These are phyloP conservation scores for Volvariella surrecta DNA, from an alignment of 1,284 basidiomycete genomes.

Conservation along the genomic window DNA sequence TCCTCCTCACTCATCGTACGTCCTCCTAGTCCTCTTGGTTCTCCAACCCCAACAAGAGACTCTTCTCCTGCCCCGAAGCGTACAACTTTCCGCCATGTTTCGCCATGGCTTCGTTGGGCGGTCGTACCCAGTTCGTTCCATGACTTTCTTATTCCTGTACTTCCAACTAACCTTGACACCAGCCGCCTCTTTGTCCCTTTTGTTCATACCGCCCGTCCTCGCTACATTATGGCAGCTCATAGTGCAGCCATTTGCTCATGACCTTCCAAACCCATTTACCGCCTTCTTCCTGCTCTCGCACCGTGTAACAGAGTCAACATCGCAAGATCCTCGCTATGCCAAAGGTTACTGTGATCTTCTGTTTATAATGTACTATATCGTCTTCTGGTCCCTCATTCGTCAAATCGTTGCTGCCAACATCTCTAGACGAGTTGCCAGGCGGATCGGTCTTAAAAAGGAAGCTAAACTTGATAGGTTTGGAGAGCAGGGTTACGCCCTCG, in stretches of 20 bases:
- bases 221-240: slow-evolving; percentile 66
- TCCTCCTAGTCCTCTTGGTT: slow-evolving; percentile 30
- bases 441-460: slow-evolving; percentile 60
- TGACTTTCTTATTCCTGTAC: neutral
- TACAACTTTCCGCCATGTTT: slow-evolving; percentile 14
- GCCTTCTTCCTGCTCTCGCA: slow-evolving; percentile 76
- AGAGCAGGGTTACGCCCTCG: slow-evolving; percentile 83
- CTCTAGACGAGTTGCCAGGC: slow-evolving; percentile 63
- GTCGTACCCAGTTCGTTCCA: slow-evolving; percentile 60
- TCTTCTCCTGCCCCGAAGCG: slow-evolving; percentile 18
- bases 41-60: slow-evolving; percentile 27
- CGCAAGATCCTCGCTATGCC: slow-evolving; percentile 55
- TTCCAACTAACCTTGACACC: slow-evolving; percentile 20
- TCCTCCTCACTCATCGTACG: slow-evolving; percentile 3
- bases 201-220: slow-evolving; percentile 44
- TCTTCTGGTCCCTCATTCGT: slow-evolving; percentile 89
- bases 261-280: slow-evolving; percentile 65
- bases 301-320: slow-evolving; percentile 43
- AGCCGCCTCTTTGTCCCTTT: slow-evolving; percentile 56
- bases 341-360: slow-evolving; percentile 77
- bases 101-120: slow-evolving; percentile 54
- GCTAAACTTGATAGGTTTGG: slow-evolving; percentile 78
- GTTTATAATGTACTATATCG: slow-evolving; percentile 83
- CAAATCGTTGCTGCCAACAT: slow-evolving; percentile 70
- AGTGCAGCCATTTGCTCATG: slow-evolving; percentile 38